These are phyloP conservation scores for Starmerella stigmatis DNA, from an alignment of 805 yeast genomes.

Conservation along the genomic window DNA sequence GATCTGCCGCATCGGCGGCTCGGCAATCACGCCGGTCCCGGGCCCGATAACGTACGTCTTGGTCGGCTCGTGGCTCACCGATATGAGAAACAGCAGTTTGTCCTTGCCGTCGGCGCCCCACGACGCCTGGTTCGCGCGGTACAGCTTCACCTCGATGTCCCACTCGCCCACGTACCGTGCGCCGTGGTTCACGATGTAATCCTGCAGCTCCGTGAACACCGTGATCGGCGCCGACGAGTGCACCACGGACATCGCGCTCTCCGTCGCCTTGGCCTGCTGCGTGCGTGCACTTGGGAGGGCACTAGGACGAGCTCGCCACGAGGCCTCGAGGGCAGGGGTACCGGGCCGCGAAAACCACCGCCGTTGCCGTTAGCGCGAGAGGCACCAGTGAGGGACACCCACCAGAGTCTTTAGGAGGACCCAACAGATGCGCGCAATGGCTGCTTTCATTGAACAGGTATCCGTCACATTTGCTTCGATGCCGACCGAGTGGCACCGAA, in stretches of 20 bases:
- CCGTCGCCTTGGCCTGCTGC: not conserved
- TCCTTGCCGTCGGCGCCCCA: slow-evolving; percentile 14
- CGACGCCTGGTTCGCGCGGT: slow-evolving; percentile 48
- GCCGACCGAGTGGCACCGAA: too few relatives aligned
- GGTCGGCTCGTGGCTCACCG: slow-evolving; percentile 26
- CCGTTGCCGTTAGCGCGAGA: too few relatives aligned
- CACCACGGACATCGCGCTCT: slow-evolving; percentile 12
- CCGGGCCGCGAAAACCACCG: too few relatives aligned
- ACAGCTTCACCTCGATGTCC: slow-evolving; percentile 59
- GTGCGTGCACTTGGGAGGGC: not conserved
- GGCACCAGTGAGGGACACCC: too few relatives aligned
- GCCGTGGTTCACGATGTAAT: slow-evolving; percentile 54
- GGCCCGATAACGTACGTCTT: slow-evolving; percentile 26
- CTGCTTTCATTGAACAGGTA: too few relatives aligned
- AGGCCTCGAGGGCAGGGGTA: too few relatives aligned
- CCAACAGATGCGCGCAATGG: too few relatives aligned
- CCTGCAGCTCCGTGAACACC: slow-evolving; percentile 59
- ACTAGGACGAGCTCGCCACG: too few relatives aligned
- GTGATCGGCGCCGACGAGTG: slow-evolving; percentile 24
- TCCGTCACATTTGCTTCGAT: too few relatives aligned
- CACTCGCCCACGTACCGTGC: slow-evolving; percentile 55
- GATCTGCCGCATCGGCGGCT: slow-evolving; percentile 41
- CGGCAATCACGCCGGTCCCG: slow-evolving; percentile 30
- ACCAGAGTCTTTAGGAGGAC: too few relatives aligned
- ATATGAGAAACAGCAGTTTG: slow-evolving; percentile 27